Evolutionary conservation across 192 early-diverging fungal species (phyloP).

Genomic region (Jimgerdemannia lactiflua): DNA sequence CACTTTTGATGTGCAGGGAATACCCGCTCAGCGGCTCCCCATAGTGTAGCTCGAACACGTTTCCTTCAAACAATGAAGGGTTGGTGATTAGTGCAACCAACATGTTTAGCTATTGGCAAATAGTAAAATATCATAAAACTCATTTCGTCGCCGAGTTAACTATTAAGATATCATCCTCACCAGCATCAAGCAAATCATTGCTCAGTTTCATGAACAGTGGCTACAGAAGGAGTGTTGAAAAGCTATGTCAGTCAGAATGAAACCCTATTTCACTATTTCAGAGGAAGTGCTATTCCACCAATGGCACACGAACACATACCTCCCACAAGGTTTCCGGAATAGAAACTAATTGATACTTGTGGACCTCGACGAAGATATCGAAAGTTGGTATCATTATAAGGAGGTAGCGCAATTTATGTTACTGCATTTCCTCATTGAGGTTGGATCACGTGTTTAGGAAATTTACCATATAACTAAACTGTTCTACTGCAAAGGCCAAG

Average conservation of each 20-base stretch:
- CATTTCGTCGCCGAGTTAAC: neutral
- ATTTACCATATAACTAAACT: too few species aligned
- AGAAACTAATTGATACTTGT: slow-evolving; percentile 45
- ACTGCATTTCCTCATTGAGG: neutral
- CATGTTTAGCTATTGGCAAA: neutral
- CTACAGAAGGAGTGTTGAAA: slow-evolving; percentile 11
- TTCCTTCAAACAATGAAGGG: slow-evolving; percentile 5
- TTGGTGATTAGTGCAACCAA: too few species aligned
- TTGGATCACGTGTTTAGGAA: too few species aligned
- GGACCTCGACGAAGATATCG: slow-evolving; percentile 33
- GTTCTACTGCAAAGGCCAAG: too few species aligned
- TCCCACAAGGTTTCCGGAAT: slow-evolving; percentile 51
- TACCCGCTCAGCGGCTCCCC: slow-evolving; percentile 47
- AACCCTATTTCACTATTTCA: neutral
- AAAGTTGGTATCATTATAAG: slow-evolving; percentile 18
- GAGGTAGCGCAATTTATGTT: neutral
- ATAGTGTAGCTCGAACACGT: slow-evolving; percentile 42
- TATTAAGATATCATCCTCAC: slow-evolving; percentile 5
- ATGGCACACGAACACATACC: slow-evolving; percentile 19
- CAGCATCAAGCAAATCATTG: slow-evolving; percentile 48
- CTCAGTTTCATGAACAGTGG: slow-evolving; percentile 49
- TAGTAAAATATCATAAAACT: neutral
- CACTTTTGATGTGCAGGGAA: slow-evolving; percentile 46
- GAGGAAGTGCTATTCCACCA: neutral
- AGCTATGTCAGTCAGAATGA: neutral